phyloP scores from a whole-genome alignment of 345 rosid genomes.

The Acer yangbiense region DNA sequence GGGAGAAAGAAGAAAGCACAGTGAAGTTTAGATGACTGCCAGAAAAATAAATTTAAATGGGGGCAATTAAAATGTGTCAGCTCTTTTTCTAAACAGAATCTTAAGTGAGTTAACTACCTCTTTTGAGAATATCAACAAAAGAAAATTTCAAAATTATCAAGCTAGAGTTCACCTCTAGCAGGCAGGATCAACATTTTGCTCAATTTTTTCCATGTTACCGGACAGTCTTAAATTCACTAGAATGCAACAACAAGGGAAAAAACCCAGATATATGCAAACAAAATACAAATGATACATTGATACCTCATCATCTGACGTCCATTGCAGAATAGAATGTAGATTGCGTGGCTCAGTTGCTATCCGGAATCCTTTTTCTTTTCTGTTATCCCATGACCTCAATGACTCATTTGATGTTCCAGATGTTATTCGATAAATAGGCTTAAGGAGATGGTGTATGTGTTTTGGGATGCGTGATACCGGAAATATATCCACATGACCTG shows the following conservation, averaged over 20 bases:
- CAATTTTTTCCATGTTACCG: background rate
- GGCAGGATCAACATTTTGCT: background rate
- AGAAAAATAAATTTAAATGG: background rate
- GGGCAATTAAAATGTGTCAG: conserved; percentile 8
- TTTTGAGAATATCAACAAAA: background rate
- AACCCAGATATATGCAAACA: conserved; percentile 2
- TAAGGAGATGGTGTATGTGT: conserved; percentile 60
- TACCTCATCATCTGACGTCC: conserved; percentile 86
- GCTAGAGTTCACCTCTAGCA: conserved; percentile 1
- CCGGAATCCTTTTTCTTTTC: conserved; percentile 64
- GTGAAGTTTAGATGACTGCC: conserved; percentile 11
- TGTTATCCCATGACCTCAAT: conserved; percentile 31
- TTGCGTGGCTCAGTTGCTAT: conserved; percentile 63
- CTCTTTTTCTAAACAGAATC: background rate
- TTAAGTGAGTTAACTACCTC: background rate
- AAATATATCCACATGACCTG: conserved; percentile 84
- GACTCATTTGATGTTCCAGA: conserved; percentile 39
- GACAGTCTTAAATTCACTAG: conserved; percentile 6
- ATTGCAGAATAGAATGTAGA: conserved; percentile 70
- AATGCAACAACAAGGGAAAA: conserved; percentile 1
- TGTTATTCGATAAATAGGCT: conserved; percentile 49
- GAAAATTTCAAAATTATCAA: background rate
- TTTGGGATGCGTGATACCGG: conserved; percentile 76
- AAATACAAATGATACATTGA: conserved; percentile 33
- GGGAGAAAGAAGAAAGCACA: conserved; percentile 9